Conservation (phyloP, 768 basidiomycete genomes). For the Naematelia encephala region DNA sequence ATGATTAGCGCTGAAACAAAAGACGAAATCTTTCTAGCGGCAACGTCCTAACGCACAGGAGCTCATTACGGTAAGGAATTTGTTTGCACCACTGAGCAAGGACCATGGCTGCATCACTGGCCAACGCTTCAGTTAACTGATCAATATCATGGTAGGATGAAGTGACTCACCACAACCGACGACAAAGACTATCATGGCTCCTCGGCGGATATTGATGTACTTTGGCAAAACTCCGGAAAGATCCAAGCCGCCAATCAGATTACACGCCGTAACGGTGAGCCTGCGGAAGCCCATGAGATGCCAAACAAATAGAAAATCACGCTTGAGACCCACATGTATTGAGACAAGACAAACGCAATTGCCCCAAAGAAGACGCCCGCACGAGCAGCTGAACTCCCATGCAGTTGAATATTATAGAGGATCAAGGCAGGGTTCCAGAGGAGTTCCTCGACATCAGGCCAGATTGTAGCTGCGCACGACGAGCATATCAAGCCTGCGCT, state of each 20-base stretch:
- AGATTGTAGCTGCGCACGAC: not conserved
- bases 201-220: conserved; percentile 28
- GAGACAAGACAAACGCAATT: not conserved
- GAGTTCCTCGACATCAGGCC: not conserved
- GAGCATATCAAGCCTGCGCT: not conserved
- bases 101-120: not conserved
- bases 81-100: not conserved
- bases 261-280: not conserved
- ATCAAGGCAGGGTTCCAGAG: not conserved
- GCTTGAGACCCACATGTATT: conserved; percentile 9
- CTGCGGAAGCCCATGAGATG: conserved; percentile 8
- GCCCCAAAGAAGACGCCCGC: not conserved
- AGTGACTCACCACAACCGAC: conserved; percentile 17
- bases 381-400: not conserved
- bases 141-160: too few species aligned
- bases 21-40: too few species aligned
- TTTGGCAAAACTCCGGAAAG: conserved; percentile 21
- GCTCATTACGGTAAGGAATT: not conserved
- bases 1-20: too few species aligned
- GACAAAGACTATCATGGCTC: conserved; percentile 13
- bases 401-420: not conserved
- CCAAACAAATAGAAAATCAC: conserved; percentile 14
- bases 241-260: conserved; percentile 18
- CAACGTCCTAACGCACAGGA: not conserved
- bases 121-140: too few species aligned